Percentiles rank a stretch among this genome's conserved stretches.
These are phyloP conservation scores for Cephaloascus albidus DNA, from an alignment of 805 yeast species.

Conservation along the genomic window DNA sequence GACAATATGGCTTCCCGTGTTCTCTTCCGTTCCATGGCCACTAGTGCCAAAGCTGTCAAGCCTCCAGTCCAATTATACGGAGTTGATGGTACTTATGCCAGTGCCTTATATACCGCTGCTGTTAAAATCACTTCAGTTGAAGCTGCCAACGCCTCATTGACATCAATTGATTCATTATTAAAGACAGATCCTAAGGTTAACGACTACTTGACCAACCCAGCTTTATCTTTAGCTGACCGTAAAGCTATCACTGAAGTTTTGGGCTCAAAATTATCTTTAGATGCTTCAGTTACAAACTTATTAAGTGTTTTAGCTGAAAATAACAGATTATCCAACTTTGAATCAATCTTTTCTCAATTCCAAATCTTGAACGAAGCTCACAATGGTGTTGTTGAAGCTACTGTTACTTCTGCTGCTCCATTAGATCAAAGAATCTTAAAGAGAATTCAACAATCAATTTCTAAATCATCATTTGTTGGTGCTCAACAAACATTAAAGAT, in stretches of 20 bases:
- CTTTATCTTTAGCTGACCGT: constrained; percentile 72
- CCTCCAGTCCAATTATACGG: constrained; percentile 95
- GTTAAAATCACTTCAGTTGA: constrained; percentile 72
- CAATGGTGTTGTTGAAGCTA: constrained; percentile 88
- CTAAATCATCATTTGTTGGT: constrained; percentile 76
- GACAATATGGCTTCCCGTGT: constrained; percentile 49
- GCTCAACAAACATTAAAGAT: constrained; percentile 78
- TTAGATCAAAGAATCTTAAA: constrained; percentile 73
- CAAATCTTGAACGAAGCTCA: constrained; percentile 75
- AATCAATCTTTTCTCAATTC: constrained; percentile 61
- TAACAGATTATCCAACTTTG: constrained; percentile 77
- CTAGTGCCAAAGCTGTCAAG: constrained; percentile 56
- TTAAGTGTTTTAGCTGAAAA: constrained; percentile 83
- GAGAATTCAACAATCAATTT: constrained; percentile 71
- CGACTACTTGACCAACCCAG: constrained; percentile 68
- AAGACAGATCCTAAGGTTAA: constrained; percentile 54
- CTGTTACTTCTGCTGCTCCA: constrained; percentile 79
- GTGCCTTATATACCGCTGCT: constrained; percentile 89
- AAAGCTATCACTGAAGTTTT: constrained; percentile 56
- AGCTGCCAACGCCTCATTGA: constrained; percentile 57
- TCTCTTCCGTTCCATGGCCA: constrained; percentile 64
- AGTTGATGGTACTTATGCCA: constrained; percentile 93
- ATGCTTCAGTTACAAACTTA: constrained; percentile 69
- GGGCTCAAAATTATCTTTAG: constrained; percentile 38
- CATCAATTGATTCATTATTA: constrained; percentile 44